These are phyloP conservation scores for Gaultheria prostrata DNA, from an alignment of 148 eudicot genomes.

Conservation along the genomic window DNA sequence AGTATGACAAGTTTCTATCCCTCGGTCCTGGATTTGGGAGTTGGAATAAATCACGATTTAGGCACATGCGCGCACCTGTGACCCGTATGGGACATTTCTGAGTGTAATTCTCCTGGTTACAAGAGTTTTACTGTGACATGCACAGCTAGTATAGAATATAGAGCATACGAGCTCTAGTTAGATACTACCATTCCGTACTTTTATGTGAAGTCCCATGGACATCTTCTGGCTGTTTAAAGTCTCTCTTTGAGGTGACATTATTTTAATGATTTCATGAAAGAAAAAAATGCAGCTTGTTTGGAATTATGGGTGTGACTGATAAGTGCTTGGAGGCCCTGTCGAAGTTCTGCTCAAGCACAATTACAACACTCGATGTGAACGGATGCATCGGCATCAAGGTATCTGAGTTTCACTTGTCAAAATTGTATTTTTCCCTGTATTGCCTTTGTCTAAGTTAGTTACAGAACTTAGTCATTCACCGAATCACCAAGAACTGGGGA, in stretches of 20 bases:
- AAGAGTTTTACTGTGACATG: background rate
- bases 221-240: background rate
- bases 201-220: background rate
- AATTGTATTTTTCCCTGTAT: background rate
- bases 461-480: background rate
- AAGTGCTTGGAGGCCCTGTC: slow-evolving; percentile 72
- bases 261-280: slow-evolving; percentile 33
- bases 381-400: slow-evolving; percentile 95
- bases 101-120: background rate
- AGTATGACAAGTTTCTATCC: background rate
- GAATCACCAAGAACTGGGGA: background rate
- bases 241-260: background rate
- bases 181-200: background rate
- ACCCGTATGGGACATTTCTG: background rate
- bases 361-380: slow-evolving; percentile 90
- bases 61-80: background rate
- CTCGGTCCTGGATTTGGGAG: background rate
- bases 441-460: background rate
- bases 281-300: slow-evolving; percentile 73
- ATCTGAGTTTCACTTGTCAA: background rate
- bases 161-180: background rate
- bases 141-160: background rate
- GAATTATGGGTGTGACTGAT: slow-evolving; percentile 88
- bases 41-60: background rate
- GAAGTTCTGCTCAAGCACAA: slow-evolving; percentile 52